These are phyloP conservation scores for Tricholoma sp. DNA, from an alignment of 768 basidiomycete genomes.

Conservation along the genomic window DNA sequence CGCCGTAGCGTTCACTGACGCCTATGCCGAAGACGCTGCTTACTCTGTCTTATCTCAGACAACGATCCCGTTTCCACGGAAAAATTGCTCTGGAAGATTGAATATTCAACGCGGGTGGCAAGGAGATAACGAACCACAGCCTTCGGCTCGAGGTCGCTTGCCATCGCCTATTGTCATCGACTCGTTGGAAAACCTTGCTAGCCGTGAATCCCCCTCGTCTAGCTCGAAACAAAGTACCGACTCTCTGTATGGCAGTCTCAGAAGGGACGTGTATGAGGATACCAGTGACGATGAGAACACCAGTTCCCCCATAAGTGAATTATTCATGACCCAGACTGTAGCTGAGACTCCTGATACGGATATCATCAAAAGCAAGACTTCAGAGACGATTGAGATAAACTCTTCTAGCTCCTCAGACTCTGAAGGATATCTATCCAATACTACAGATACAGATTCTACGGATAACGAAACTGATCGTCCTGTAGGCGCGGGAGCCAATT, in stretches of 20 bases:
- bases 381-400: not conserved
- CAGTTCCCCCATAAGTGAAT: not conserved
- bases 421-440: not conserved
- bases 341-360: not conserved
- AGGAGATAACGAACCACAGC: not conserved
- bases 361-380: not conserved
- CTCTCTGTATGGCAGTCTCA: constrained; percentile 4
- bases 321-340: not conserved
- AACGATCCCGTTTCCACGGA: not conserved
- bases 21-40: not conserved
- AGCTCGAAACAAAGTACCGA: not conserved
- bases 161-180: not conserved
- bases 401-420: not conserved
- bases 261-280: constrained; percentile 6
- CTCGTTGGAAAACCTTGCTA: too few relatives aligned
- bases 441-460: not conserved
- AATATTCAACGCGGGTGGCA: not conserved
- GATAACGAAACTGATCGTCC: not conserved
- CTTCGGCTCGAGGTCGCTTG: not conserved
- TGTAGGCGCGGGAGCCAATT: not conserved
- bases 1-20: not conserved
- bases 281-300: constrained; percentile 1
- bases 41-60: not conserved
- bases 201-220: not conserved
- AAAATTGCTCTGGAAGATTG: not conserved